Percentiles rank a stretch among this genome's conserved stretches.
These are phyloP conservation scores for Colletotrichum sp. DNA, from an alignment of 2,329 filamentous ascomycete genomes.

Conservation along the genomic window DNA sequence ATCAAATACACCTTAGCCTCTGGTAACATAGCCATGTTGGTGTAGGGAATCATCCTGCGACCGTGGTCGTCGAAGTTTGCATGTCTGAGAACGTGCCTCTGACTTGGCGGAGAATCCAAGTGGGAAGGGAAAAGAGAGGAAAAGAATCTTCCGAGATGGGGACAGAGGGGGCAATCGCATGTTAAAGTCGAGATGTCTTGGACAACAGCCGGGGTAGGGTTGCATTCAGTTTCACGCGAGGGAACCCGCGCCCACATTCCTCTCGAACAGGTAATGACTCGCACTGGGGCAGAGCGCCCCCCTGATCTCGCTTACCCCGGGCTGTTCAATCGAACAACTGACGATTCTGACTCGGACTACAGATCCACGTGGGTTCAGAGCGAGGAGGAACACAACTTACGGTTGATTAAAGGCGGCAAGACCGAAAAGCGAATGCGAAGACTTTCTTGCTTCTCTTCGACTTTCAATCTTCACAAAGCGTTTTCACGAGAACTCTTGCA, in stretches of 20 bases:
- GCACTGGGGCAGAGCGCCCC: background rate
- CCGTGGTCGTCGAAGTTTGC: background rate
- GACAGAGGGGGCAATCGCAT: background rate
- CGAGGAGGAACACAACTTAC: background rate
- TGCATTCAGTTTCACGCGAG: background rate
- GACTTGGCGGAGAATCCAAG: background rate
- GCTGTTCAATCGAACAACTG: background rate
- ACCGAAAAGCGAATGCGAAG: background rate
- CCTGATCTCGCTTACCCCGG: constrained; percentile 7
- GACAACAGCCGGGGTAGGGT: background rate
- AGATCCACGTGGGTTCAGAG: background rate
- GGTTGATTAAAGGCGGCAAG: background rate
- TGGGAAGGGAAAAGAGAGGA: background rate
- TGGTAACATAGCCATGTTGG: background rate
- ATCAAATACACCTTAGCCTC: constrained; percentile 28
- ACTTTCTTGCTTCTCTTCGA: background rate
- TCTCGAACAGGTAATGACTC: background rate
- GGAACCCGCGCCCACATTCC: background rate
- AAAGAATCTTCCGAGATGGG: background rate
- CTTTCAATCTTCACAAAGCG: background rate
- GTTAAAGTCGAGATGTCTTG: background rate
- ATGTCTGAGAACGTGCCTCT: background rate
- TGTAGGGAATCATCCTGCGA: background rate
- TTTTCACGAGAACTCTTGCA: background rate
- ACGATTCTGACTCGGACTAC: background rate